A percentile compares a stretch with the other conserved stretches of the same genome.
phyloP scores from a whole-genome alignment of 192 early-diverging fungal genomes.

The Kickxella alabastrina region DNA sequence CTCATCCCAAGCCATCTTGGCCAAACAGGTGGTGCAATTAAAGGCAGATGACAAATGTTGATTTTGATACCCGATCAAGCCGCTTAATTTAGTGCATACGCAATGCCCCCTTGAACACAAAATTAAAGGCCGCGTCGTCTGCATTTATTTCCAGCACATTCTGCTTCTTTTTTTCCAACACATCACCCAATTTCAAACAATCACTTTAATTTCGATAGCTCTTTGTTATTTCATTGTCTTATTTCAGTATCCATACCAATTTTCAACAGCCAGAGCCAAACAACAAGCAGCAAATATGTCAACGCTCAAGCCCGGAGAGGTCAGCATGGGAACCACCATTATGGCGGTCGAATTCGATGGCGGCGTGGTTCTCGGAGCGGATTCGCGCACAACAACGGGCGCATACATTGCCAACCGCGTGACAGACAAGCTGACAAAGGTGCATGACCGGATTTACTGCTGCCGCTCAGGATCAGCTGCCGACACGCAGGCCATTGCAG shows the following conservation, averaged over 20 bases:
- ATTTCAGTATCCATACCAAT: no score
- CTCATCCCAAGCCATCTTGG: no score
- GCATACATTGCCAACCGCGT: slow-evolving; percentile 96
- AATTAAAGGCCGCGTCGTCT: no score
- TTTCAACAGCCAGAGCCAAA: no score
- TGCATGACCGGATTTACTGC: slow-evolving; percentile 95
- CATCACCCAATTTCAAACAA: background rate
- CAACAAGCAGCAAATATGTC: slow-evolving; percentile 13
- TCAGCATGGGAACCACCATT: slow-evolving; percentile 94
- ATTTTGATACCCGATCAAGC: no score
- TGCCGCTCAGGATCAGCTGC: slow-evolving; percentile 97
- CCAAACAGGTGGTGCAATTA: no score
- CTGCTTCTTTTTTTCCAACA: background rate
- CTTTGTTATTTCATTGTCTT: no score
- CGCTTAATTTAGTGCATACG: no score
- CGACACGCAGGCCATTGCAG: slow-evolving; percentile 97
- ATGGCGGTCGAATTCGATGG: slow-evolving; percentile 89
- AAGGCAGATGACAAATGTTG: no score
- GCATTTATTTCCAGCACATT: no score
- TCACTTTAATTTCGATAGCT: background rate
- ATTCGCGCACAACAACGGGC: slow-evolving; percentile 94
- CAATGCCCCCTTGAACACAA: no score
- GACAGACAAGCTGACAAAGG: slow-evolving; percentile 94
- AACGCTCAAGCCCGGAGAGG: slow-evolving; percentile 88
- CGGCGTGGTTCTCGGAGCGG: slow-evolving; percentile 95